These are phyloP conservation scores for Kluyveromyces aestuarii DNA, from an alignment of 805 yeast genomes.

Conservation along the genomic window DNA sequence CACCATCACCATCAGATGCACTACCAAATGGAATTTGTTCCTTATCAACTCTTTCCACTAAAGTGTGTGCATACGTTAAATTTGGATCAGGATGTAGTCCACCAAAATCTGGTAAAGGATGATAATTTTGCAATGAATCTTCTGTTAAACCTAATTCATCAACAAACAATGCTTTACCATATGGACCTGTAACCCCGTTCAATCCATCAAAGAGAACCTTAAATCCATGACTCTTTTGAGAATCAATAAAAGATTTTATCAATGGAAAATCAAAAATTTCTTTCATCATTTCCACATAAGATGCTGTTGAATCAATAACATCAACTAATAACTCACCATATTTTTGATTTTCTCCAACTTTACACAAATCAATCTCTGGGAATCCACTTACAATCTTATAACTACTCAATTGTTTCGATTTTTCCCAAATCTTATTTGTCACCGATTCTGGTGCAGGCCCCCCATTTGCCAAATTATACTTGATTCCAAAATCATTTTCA, in stretches of 20 bases:
- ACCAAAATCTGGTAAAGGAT: constrained; percentile 85
- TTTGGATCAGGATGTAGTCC: constrained; percentile 98
- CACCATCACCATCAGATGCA: constrained; percentile 99
- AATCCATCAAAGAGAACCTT: constrained; percentile 78
- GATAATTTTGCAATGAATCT: constrained; percentile 65
- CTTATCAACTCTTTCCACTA: constrained; percentile 78
- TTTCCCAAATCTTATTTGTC: constrained; percentile 76
- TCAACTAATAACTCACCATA: constrained; percentile 65
- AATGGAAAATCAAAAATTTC: constrained; percentile 80
- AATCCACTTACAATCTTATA: constrained; percentile 55
- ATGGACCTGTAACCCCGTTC: constrained; percentile 96
- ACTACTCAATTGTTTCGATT: constrained; percentile 44
- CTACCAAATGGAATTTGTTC: constrained; percentile 89
- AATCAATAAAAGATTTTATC: constrained; percentile 59
- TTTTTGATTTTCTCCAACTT: constrained; percentile 39
- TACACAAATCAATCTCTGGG: constrained; percentile 54
- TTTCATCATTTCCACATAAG: constrained; percentile 71
- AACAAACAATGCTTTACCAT: constrained; percentile 75
- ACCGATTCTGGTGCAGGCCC: constrained; percentile 98
- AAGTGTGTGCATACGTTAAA: constrained; percentile 82
- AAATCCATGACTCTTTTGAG: constrained; percentile 47
- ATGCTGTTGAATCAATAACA: constrained; percentile 72
- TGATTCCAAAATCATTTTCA: constrained; percentile 83
- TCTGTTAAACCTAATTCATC: constrained; percentile 67
- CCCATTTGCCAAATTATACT: constrained; percentile 89